Percentiles rank a stretch among this genome's conserved stretches.
Evolutionary conservation across 1,284 basidiomycete genomes (phyloP).

Genomic region (Phylloporus sp.): DNA sequence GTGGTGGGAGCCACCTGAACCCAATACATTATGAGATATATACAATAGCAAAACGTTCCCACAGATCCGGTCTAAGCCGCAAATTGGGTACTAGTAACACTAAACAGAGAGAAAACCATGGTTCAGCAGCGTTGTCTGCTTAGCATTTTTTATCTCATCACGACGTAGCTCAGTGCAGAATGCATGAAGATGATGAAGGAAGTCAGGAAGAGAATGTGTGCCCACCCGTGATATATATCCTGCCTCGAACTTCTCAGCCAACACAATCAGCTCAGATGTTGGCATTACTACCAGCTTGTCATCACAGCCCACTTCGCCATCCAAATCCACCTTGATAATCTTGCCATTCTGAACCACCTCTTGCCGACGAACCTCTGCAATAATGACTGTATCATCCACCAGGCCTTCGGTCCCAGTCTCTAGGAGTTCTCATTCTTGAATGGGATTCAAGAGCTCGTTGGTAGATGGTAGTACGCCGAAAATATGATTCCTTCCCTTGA

Average conservation of each 20-base stretch:
- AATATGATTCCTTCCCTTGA: too few relatives aligned
- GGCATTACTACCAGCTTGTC: background rate
- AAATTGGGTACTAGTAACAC: too few relatives aligned
- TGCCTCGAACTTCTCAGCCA: background rate
- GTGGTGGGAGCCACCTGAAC: too few relatives aligned
- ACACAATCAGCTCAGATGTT: background rate
- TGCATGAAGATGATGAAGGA: background rate
- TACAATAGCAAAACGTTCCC: too few relatives aligned
- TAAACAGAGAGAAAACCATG: too few relatives aligned
- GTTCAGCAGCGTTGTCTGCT: background rate
- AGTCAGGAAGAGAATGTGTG: background rate
- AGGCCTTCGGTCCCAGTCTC: too few relatives aligned
- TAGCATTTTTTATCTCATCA: background rate
- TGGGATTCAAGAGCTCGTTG: too few relatives aligned
- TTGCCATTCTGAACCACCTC: background rate
- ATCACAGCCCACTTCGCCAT: too few relatives aligned
- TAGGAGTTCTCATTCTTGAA: too few relatives aligned
- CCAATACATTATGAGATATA: too few relatives aligned
- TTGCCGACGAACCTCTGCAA: background rate
- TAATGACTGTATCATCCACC: background rate
- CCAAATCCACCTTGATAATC: background rate
- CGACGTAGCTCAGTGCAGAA: background rate
- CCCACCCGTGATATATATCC: background rate
- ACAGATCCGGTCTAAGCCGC: too few relatives aligned
- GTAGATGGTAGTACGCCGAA: too few relatives aligned